Evolutionary conservation across 2,329 filamentous ascomycete genomes (phyloP).

Genomic region (Fusarium multiceps): DNA sequence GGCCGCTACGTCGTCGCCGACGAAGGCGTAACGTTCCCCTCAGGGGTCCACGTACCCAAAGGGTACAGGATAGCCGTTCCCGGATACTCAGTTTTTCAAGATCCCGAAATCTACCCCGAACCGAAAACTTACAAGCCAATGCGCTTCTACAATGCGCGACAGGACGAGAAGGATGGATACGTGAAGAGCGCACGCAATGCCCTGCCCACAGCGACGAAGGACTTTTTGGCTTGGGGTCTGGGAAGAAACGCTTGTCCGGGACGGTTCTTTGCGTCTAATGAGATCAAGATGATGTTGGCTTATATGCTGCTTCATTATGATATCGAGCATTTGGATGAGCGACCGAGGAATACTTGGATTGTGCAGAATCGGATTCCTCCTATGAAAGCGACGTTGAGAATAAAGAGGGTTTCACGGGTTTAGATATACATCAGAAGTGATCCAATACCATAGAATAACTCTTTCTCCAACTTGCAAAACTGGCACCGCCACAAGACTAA

Average conservation of each 20-base stretch:
- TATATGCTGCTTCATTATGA: not conserved
- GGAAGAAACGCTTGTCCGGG: conserved; percentile 7
- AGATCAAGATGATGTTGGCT: conserved; percentile 10
- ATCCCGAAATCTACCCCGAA: conserved; percentile 6
- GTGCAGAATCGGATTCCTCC: conserved; percentile 8
- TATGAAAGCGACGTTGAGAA: not conserved
- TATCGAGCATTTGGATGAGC: not conserved
- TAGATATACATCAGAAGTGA: fast-evolving
- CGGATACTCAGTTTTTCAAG: conserved; percentile 5
- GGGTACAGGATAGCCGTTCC: conserved; percentile 7
- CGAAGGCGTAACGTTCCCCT: conserved; percentile 7
- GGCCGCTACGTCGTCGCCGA: not conserved
- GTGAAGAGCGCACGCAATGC: conserved; percentile 8
- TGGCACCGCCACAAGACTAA: not conserved
- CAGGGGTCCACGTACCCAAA: conserved; percentile 1
- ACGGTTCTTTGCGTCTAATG: conserved; percentile 6
- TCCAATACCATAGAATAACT: not conserved
- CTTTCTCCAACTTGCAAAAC: not conserved
- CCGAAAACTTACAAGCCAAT: not conserved
- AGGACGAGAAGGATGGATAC: not conserved
- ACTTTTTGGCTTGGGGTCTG: conserved; percentile 10
- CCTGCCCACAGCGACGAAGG: not conserved
- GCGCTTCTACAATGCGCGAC: conserved; percentile 8
- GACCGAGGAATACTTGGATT: conserved; percentile 8
- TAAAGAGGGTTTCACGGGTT: not conserved